Conservation (phyloP, 208 protist species). For the Leishmania tropica region DNA sequence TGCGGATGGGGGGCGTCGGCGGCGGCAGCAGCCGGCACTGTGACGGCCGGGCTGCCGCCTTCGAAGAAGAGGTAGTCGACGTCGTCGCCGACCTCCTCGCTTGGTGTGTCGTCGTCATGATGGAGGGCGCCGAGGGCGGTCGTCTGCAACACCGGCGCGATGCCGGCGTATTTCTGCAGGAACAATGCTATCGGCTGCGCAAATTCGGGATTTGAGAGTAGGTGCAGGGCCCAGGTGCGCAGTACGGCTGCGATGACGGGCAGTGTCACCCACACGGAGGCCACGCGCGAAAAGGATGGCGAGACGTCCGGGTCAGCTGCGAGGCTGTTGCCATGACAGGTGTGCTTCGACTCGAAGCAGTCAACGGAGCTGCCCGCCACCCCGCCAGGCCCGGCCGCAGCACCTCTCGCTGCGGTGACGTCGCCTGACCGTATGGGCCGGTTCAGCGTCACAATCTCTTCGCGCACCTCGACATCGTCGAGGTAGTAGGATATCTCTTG, state of each 20-base stretch:
- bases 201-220: constrained; percentile 64
- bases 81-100: constrained; percentile 22
- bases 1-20: constrained; percentile 6
- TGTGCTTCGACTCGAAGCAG: neutral
- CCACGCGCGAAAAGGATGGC: constrained; percentile 52
- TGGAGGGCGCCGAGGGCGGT: constrained; percentile 36
- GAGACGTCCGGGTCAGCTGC: constrained; percentile 29
- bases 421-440: neutral
- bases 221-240: constrained; percentile 66
- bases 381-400: neutral
- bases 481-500: constrained; percentile 53
- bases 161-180: constrained; percentile 66
- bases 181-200: constrained; percentile 67
- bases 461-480: constrained; percentile 26
- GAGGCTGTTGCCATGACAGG: constrained; percentile 2
- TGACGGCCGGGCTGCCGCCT: constrained; percentile 8
- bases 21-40: neutral
- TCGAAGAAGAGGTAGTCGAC: constrained; percentile 31
- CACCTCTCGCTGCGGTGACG: neutral
- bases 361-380: neutral
- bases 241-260: constrained; percentile 54
- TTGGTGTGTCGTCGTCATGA: constrained; percentile 22
- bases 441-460: constrained; percentile 26
- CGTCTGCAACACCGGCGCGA: constrained; percentile 55
- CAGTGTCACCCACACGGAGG: constrained; percentile 65